Conservation (phyloP, 148 eudicot genomes). For the Diospyros lotus region DNA sequence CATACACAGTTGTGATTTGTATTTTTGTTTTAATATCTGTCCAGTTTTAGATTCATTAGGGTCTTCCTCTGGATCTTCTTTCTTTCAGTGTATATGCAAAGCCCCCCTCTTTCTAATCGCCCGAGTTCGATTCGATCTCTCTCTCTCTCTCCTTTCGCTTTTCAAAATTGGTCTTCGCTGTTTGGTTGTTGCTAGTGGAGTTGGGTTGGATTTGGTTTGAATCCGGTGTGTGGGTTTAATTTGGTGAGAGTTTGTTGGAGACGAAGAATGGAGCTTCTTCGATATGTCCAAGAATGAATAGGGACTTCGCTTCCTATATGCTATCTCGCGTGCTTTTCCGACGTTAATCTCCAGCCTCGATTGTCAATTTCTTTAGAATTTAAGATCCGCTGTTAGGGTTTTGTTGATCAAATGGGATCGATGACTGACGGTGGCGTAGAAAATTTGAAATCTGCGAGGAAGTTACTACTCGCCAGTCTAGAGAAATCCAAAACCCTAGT, state of each 20-base stretch:
- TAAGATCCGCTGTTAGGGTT: not conserved
- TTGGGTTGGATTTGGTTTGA: not conserved
- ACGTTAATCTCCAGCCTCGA: too few species aligned
- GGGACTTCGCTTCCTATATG: not conserved
- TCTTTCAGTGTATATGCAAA: not conserved
- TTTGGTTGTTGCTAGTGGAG: slow-evolving; percentile 5
- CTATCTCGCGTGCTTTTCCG: not conserved
- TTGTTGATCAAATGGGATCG: slow-evolving; percentile 4
- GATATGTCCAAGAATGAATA: not conserved
- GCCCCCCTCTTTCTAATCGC: not conserved
- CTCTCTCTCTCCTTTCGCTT: not conserved
- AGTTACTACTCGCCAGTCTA: slow-evolving; percentile 12
- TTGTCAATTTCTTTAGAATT: too few species aligned
- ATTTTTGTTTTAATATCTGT: not conserved
- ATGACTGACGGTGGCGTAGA: not conserved
- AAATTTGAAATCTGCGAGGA: slow-evolving; percentile 17
- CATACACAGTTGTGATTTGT: too few species aligned
- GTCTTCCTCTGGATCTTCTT: not conserved
- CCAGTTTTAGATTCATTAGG: slow-evolving; percentile 9
- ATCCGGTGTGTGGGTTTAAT: not conserved
- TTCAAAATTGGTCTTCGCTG: not conserved
- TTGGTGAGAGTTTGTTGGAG: not conserved
- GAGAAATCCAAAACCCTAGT: slow-evolving; percentile 18
- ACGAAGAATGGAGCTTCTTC: slow-evolving; percentile 9
- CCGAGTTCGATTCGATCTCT: not conserved